Conservation (phyloP, 2,329 filamentous ascomycete species). For the Clarireedia homoeocarpa region DNA sequence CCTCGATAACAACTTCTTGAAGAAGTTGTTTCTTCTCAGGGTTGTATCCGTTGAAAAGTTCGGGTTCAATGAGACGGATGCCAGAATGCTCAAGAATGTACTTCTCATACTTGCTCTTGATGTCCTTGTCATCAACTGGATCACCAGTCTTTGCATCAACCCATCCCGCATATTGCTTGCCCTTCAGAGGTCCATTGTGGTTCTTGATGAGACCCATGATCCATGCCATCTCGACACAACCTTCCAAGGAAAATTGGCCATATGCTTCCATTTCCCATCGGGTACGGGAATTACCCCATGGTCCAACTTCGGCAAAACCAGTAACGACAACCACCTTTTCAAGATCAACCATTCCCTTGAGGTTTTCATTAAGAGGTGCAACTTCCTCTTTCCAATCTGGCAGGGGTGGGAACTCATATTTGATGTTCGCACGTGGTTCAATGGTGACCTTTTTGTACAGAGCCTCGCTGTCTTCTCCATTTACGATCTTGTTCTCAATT, state of each 20-base stretch:
- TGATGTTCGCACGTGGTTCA: constrained; percentile 93
- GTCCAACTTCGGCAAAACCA: constrained; percentile 90
- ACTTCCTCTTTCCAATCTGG: constrained; percentile 90
- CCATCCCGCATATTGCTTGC: constrained; percentile 93
- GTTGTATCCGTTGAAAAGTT: constrained; percentile 94
- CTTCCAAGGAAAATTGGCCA: constrained; percentile 93
- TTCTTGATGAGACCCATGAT: constrained; percentile 99
- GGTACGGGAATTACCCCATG: constrained; percentile 97
- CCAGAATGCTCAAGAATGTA: constrained; percentile 92
- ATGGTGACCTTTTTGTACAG: constrained; percentile 93
- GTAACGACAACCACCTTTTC: constrained; percentile 98
- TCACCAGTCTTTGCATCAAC: constrained; percentile 91
- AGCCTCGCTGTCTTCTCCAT: constrained; percentile 84
- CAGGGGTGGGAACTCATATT: constrained; percentile 86
- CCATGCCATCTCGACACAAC: constrained; percentile 99
- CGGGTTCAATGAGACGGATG: constrained; percentile 95
- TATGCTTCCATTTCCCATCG: constrained; percentile 99
- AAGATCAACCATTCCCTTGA: constrained; percentile 97
- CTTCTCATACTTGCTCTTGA: constrained; percentile 97
- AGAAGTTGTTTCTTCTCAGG: constrained; percentile 98
- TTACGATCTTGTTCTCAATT: constrained; percentile 94
- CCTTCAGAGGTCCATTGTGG: constrained; percentile 92
- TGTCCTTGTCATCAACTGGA: constrained; percentile 94
- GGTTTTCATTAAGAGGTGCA: constrained; percentile 75
- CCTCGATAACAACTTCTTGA: constrained; percentile 94